Conservation (phyloP, 2,329 filamentous ascomycete genomes). For the Aspergillus ibericus region DNA sequence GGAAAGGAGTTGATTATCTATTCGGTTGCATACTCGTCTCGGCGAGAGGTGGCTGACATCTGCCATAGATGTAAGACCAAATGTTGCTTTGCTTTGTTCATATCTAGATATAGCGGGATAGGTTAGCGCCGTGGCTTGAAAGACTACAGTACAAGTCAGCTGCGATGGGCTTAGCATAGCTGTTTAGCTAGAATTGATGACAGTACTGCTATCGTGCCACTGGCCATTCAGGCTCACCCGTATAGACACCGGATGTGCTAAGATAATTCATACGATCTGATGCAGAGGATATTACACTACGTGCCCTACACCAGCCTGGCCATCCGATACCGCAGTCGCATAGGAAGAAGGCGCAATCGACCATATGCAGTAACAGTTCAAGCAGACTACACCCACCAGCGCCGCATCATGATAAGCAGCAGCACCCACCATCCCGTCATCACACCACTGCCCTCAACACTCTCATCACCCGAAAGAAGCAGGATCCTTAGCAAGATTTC, state of each 20-base stretch:
- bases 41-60: constrained; percentile 5
- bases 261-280: too few relatives aligned
- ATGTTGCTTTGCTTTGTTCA: neutral
- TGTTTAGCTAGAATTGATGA: neutral
- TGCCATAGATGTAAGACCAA: constrained; percentile 3
- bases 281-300: too few relatives aligned
- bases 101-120: neutral
- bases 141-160: neutral
- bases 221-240: too few relatives aligned
- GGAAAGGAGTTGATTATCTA: constrained; percentile 11
- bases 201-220: neutral
- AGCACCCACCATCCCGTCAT: too few relatives aligned
- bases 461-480: neutral
- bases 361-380: too few relatives aligned
- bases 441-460: too few relatives aligned
- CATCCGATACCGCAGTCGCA: too few relatives aligned
- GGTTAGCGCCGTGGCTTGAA: neutral
- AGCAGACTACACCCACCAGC: too few relatives aligned
- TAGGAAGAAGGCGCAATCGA: too few relatives aligned
- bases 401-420: too few relatives aligned
- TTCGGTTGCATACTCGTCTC: constrained; percentile 1
- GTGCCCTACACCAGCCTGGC: too few relatives aligned
- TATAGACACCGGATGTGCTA: too few relatives aligned
- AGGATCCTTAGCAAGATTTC: constrained; percentile 28
- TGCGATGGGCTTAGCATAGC: neutral